phyloP scores from a whole-genome alignment of 495 filamentous ascomycete species.

The Niebla homalea region DNA sequence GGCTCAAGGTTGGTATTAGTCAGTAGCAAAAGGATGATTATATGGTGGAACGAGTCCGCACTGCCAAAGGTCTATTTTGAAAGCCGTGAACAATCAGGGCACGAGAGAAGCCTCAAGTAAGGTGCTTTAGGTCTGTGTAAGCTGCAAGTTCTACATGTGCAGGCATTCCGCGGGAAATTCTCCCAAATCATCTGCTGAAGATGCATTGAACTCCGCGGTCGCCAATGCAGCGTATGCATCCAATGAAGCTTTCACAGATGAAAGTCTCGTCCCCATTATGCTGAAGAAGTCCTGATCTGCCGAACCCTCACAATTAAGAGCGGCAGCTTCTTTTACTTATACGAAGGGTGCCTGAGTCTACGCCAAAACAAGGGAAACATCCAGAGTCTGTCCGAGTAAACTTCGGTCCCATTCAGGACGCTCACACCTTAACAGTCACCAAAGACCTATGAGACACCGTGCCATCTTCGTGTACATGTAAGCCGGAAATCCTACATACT shows the following conservation, averaged over 20 bases:
- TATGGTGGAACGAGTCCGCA: too few species aligned
- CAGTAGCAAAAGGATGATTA: too few species aligned
- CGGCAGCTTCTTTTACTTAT: background rate
- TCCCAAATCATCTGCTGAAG: too few species aligned
- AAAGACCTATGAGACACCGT: slow-evolving; percentile 28
- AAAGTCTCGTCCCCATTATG: background rate
- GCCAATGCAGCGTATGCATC: background rate
- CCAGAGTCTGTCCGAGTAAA: slow-evolving; percentile 9
- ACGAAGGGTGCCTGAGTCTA: background rate
- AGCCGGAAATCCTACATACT: slow-evolving; percentile 26
- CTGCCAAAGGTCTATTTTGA: too few species aligned
- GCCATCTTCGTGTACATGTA: slow-evolving; percentile 30
- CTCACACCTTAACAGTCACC: slow-evolving; percentile 29
- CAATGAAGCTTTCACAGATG: slow-evolving; percentile 1
- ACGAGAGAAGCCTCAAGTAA: too few species aligned
- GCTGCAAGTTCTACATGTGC: too few species aligned
- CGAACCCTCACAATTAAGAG: background rate
- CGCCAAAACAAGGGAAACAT: background rate
- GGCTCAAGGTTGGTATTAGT: too few species aligned
- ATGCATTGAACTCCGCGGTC: too few species aligned
- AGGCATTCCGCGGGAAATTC: too few species aligned
- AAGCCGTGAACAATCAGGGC: too few species aligned
- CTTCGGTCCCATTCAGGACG: slow-evolving; percentile 26
- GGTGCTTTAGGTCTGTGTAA: too few species aligned
- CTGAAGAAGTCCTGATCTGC: background rate